Base-by-base conservation (phyloP, 1,139 yeast genomes). In the Nakaseomyces delphensis region DNA sequence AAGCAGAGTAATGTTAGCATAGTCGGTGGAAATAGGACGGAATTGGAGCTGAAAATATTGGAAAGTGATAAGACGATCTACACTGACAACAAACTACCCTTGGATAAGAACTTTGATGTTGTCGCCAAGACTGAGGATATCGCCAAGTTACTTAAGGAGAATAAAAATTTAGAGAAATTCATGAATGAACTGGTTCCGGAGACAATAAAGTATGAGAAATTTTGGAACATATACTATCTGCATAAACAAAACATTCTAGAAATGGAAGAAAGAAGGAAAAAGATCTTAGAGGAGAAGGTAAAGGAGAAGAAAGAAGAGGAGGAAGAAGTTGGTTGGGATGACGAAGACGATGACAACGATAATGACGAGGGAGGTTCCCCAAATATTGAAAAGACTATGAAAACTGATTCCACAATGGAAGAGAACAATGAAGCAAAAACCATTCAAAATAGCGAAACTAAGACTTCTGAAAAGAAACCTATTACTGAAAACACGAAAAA, bases 201-300 rank as follows among this genome's bases (percentile, higher is more conserved):
- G 2, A 62, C 72, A 48, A 65, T 85, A 13, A 55, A 77, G 1
- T 82, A 78, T 51, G 67, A 71, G 24, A 67, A 68, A 37, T 89
- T 89, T 60, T 89, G 97, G 97, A 66, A 68, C 38, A 71, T 80
- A 38, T 89, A 85, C 63, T 83, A 77, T 60, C 68, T 65, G 46
- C 70, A 74, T 58, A 76, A 76, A 44, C 63, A 65, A 14, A 70
- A 71, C 49, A 74, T 86, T 38, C 68, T 76, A 37, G 72, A 71
- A 23, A 79, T 76, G 51, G 96, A 86, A 51, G 68, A 70, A 50
- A 74, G 76, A 56, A 74, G 96, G 52, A 80, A 77, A 60, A 71
- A 71, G 45, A 65, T 86, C 39, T 66, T 84, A 23, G 46, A 27
- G 13, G 35, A 54, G 30, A 49, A 50, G 9, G n/a, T 36, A 4